Base-by-base conservation (phyloP, 345 rosid species). In the Arabidopsis arenosa region DNA sequence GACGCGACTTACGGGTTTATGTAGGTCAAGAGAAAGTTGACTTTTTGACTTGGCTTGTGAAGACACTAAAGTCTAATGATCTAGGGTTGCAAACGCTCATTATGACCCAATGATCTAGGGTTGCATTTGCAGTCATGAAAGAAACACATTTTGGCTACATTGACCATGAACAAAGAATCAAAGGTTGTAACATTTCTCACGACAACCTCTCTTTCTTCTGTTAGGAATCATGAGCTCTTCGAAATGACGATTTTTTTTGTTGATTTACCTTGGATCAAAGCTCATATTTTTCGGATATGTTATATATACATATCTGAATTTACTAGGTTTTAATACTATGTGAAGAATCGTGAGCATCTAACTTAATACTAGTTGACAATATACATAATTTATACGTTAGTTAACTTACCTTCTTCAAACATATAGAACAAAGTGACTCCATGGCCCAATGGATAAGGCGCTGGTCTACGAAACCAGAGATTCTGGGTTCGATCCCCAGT, bases 401-500 rank as follows among this genome's bases (percentile, higher is more conserved):
- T 23, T 18, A 18, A 18, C 0, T 18, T 18, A 18, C 21, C 21
- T 18, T 18, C 21, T 18, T 23, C 26, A 23, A 23, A 23, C 26
- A 23, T 1, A 23, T 3, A 28, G 32, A 2, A 3, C 32, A 28
- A 2, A 28, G 4, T 9, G 41, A 39, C 41, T 88, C 85, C 85
- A 65, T 84, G 90, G 87, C 86, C 91, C 87, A 89, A 88, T 87
- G 98, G 94, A 93, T 84, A 88, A 90, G 96, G 93, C 89, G 88
- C 97, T 90, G 89, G 95, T 88, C 93, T 81, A 88, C 94, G 90
- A 78, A 89, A 87, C 90, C 90, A 84, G 91, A 90, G 92, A 85
- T 62, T 92, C 91, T 84, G 88, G 93, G 90, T 90, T 88, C 88
- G 92, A 91, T 86, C 86, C 85, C 92, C 93, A 89, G 87, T 80